Percentiles rank a stretch among this genome's conserved stretches.
Conservation (phyloP, 345 rosid genomes). For the Dipteronia dyeriana region DNA sequence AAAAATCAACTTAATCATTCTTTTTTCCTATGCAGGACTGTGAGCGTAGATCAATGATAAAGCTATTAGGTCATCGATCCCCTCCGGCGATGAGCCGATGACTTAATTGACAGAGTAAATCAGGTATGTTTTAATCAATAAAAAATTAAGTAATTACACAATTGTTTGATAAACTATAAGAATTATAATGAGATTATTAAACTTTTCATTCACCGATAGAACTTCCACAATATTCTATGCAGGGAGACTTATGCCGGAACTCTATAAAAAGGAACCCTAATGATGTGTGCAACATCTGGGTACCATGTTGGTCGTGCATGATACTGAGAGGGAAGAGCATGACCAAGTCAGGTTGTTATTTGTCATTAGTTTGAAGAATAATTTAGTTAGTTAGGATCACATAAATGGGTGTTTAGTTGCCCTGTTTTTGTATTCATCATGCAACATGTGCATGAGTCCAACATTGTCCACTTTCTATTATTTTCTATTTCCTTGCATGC, state of each 20-base stretch:
- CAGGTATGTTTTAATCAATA: conserved; percentile 1
- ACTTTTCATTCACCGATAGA: conserved; percentile 11
- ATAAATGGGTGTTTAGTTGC: too few species aligned
- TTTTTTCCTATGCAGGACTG: conserved; percentile 58
- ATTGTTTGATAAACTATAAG: neutral
- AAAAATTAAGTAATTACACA: neutral
- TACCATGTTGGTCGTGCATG: too few species aligned
- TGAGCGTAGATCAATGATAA: conserved; percentile 73
- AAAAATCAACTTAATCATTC: neutral
- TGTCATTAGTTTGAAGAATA: too few species aligned
- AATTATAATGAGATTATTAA: conserved; percentile 1
- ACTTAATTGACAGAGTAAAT: conserved; percentile 42
- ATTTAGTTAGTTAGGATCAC: too few species aligned
- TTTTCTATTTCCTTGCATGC: too few species aligned
- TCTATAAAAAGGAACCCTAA: neutral
- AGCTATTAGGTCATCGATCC: conserved; percentile 64
- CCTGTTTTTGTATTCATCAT: too few species aligned
- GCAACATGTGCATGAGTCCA: too few species aligned
- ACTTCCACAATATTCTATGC: conserved; percentile 10
- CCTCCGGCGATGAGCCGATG: conserved; percentile 24
- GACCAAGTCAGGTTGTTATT: too few species aligned
- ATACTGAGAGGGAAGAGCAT: too few species aligned
- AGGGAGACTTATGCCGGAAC: conserved; percentile 13
- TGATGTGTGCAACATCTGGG: too few species aligned
- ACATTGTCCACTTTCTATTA: too few species aligned